phyloP scores from a whole-genome alignment of 257 asterid genomes.

The Parsonsia alboflavescens region DNA sequence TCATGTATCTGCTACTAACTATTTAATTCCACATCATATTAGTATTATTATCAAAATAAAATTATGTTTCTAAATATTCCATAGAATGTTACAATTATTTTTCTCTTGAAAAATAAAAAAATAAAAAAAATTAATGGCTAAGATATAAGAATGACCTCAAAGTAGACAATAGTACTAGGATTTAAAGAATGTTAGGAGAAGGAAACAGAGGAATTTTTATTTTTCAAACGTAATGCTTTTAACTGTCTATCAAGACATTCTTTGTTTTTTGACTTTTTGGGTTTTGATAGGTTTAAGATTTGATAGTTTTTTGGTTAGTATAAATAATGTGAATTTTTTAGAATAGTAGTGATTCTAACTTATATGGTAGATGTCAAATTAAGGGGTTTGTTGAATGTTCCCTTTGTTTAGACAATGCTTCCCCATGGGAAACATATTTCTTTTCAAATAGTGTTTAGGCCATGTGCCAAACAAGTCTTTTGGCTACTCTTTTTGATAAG shows the following conservation, averaged over 20 bases:
- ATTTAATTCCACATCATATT: not conserved
- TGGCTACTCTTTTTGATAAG: not conserved
- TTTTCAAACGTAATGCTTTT: not conserved
- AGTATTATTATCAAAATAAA: too few relatives aligned
- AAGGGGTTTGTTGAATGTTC: not conserved
- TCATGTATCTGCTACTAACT: too few relatives aligned
- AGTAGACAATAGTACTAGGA: not conserved
- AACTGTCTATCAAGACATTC: not conserved
- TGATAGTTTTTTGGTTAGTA: too few relatives aligned
- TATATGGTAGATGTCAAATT: not conserved
- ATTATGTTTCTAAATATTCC: too few relatives aligned
- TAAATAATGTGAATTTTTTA: not conserved
- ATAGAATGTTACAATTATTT: too few relatives aligned
- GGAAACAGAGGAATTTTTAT: not conserved
- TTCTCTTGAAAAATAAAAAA: too few relatives aligned
- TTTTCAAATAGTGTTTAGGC: conserved; percentile 3
- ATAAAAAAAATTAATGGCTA: too few relatives aligned
- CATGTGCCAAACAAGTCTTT: not conserved
- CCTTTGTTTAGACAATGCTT: conserved; percentile 11
- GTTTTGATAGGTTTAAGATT: not conserved
- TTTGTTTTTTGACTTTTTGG: not conserved
- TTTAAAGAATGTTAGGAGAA: not conserved
- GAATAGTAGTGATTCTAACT: not conserved
- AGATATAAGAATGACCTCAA: not conserved
- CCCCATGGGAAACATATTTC: conserved; percentile 8